A percentile compares a stretch with the other conserved stretches of the same genome.
phyloP scores from a whole-genome alignment of 1,139 yeast species.

The Nadsonia commutata region DNA sequence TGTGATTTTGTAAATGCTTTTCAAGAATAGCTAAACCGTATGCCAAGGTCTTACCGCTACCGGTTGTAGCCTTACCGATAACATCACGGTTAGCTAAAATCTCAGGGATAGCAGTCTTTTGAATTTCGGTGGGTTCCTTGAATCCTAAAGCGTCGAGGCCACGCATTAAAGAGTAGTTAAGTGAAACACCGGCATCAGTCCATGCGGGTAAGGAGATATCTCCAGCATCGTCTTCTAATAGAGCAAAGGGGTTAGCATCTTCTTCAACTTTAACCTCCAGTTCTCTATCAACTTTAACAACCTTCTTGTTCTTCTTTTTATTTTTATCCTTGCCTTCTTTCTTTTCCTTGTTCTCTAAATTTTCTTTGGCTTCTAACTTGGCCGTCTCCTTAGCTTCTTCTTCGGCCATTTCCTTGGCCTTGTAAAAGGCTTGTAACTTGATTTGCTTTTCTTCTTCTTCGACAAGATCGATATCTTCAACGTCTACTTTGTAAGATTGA shows the following conservation, averaged over 20 bases:
- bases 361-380: slow-evolving; percentile 8
- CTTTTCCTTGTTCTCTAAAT: slow-evolving; percentile 6
- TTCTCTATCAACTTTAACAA: slow-evolving; percentile 8
- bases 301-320: slow-evolving; percentile 10
- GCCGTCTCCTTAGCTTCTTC: slow-evolving; percentile 11
- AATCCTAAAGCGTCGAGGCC: slow-evolving; percentile 51
- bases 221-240: slow-evolving; percentile 14
- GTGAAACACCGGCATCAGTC: slow-evolving; percentile 17
- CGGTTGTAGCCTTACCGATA: slow-evolving; percentile 94
- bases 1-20: slow-evolving; percentile 15
- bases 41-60: slow-evolving; percentile 94
- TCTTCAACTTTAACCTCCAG: slow-evolving; percentile 10
- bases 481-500: background rate
- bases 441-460: slow-evolving; percentile 11
- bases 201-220: slow-evolving; percentile 16
- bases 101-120: slow-evolving; percentile 57
- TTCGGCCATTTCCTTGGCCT: slow-evolving; percentile 7
- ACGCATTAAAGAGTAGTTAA: slow-evolving; percentile 41
- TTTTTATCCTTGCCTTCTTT: slow-evolving; percentile 4
- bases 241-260: slow-evolving; percentile 8
- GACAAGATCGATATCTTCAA: background rate
- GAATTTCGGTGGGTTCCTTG: slow-evolving; percentile 69
- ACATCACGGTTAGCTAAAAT: slow-evolving; percentile 65
- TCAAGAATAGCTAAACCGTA: slow-evolving; percentile 92
- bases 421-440: slow-evolving; percentile 10